Percentiles rank a stretch among this genome's conserved stretches.
Conservation (phyloP, 225 moss, liverwort and hornwort species). For the Pseudisothecium myosuroides region DNA sequence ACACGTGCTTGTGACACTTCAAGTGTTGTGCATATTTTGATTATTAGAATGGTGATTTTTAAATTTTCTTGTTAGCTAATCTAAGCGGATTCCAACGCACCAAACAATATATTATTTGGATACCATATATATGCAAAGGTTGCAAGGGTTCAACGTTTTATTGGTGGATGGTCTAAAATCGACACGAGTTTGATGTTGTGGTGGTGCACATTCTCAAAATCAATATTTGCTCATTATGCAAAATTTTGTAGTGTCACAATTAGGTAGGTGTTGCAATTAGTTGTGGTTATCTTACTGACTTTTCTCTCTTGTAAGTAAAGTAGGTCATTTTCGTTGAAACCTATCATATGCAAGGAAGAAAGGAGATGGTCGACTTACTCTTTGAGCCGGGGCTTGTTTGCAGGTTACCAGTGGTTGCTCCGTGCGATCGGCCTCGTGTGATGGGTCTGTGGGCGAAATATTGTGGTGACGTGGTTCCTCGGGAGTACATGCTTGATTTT, state of each 20-base stretch:
- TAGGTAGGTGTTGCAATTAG: not conserved
- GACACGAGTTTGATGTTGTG: not conserved
- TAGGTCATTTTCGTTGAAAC: not conserved
- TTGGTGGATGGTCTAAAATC: not conserved
- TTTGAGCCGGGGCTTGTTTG: not conserved
- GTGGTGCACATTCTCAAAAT: not conserved
- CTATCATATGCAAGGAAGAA: not conserved
- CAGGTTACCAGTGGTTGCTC: conserved; percentile 87
- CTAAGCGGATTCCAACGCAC: not conserved
- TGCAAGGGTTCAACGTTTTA: not conserved
- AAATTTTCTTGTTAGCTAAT: not conserved
- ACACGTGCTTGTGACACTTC: not conserved
- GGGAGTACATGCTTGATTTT: conserved; percentile 77
- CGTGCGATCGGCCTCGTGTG: conserved; percentile 70
- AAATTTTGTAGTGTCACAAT: not conserved
- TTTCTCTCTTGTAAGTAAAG: not conserved
- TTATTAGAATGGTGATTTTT: not conserved
- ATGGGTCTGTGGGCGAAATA: conserved; percentile 75
- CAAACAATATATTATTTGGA: not conserved
- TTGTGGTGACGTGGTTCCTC: conserved; percentile 58
- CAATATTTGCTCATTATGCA: not conserved
- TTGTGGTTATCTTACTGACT: not conserved
- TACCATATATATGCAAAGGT: not conserved
- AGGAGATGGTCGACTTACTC: not conserved
- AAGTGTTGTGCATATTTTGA: not conserved